Conservation (phyloP, 345 rosid genomes). For the Geranium brycei region DNA sequence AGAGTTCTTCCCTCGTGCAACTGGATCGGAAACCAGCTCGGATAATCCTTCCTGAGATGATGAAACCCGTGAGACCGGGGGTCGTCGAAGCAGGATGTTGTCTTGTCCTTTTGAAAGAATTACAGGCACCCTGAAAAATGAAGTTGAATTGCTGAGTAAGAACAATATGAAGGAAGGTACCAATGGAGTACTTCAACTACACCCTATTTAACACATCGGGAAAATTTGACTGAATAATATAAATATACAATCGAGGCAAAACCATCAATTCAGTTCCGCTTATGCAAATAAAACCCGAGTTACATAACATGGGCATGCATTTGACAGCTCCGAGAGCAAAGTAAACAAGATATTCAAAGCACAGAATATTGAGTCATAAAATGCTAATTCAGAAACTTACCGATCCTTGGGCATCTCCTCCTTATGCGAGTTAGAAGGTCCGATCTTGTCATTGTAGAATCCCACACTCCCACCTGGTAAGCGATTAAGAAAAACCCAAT, state of each 20-base stretch:
- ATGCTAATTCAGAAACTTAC: constrained; percentile 24
- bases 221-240: no score
- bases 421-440: constrained; percentile 15
- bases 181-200: no score
- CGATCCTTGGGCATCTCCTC: constrained; percentile 26
- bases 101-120: constrained; percentile 18
- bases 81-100: constrained; percentile 14
- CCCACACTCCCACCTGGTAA: constrained; percentile 21
- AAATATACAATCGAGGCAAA: no score
- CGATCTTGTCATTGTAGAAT: constrained; percentile 24
- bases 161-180: background rate
- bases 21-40: constrained; percentile 14
- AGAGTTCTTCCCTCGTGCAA: constrained; percentile 11
- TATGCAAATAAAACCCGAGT: no score
- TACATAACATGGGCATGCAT: no score
- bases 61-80: constrained; percentile 11
- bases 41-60: constrained; percentile 25
- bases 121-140: constrained; percentile 12
- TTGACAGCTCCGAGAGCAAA: no score
- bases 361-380: no score
- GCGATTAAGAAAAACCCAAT: background rate
- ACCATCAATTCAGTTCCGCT: no score
- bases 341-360: no score
- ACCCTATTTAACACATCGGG: no score
- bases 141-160: no score